phyloP scores from a whole-genome alignment of 1,139 yeast genomes.

The Lodderomyces oxycetoniae region DNA sequence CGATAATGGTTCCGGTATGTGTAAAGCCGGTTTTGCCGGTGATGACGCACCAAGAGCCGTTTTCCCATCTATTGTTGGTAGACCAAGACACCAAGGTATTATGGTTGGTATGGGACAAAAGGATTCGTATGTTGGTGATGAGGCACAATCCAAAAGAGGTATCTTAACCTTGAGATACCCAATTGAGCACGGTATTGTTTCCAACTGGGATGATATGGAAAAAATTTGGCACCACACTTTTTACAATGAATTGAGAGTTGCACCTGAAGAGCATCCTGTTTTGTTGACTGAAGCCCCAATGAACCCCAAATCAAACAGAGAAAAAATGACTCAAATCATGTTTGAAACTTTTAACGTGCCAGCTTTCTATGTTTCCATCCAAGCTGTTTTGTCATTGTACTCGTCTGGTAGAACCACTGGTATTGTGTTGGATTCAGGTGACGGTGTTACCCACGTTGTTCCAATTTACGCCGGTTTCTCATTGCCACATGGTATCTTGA shows the following conservation, averaged over 20 bases:
- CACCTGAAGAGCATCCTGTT: conserved; percentile 99
- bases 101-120: conserved; percentile 99
- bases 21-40: conserved; percentile 99
- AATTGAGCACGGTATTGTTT: conserved; percentile 99
- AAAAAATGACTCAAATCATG: conserved; percentile 98
- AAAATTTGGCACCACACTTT: conserved; percentile 99
- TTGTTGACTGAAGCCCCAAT: conserved; percentile 98
- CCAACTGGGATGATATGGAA: conserved; percentile 99
- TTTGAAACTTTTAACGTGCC: conserved; percentile 99
- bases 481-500: conserved; percentile 96
- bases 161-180: conserved; percentile 97
- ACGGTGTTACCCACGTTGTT: conserved; percentile 99
- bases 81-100: conserved; percentile 99
- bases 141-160: conserved; percentile 99
- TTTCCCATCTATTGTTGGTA: conserved; percentile 99
- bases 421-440: conserved; percentile 99
- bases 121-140: conserved; percentile 99
- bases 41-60: conserved; percentile 99
- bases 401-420: conserved; percentile 99
- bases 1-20: conserved; percentile 99
- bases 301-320: conserved; percentile 99
- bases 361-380: conserved; percentile 97
- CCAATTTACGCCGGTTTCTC: conserved; percentile 99
- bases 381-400: conserved; percentile 96
- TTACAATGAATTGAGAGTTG: conserved; percentile 96